Evolutionary conservation across 129 eudicot species (phyloP).

Genomic region (Oenanthe sinensis): DNA sequence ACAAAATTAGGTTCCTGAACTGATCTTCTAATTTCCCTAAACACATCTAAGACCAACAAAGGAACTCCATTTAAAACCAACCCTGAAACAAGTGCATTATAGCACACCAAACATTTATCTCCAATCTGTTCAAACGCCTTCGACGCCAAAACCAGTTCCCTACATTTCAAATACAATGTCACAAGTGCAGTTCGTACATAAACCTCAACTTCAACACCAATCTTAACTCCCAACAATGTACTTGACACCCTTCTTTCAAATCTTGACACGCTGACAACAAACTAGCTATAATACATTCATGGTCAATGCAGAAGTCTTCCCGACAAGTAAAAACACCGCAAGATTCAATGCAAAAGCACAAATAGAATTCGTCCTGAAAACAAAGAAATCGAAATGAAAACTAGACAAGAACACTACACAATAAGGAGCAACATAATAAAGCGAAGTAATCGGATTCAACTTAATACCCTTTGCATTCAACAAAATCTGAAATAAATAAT

Average conservation of each 20-base stretch:
- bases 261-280: constrained; percentile 46
- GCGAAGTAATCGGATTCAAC: constrained; percentile 56
- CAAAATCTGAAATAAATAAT: constrained; percentile 65
- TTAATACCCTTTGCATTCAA: constrained; percentile 55
- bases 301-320: constrained; percentile 74
- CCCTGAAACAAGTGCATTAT: constrained; percentile 64
- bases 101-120: constrained; percentile 42
- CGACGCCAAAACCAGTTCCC: constrained; percentile 28
- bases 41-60: constrained; percentile 28
- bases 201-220: constrained; percentile 65
- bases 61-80: constrained; percentile 42
- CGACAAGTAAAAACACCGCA: constrained; percentile 69
- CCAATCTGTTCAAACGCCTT: constrained; percentile 33
- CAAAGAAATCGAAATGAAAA: constrained; percentile 48
- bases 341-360: constrained; percentile 78
- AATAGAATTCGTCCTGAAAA: constrained; percentile 64
- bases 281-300: constrained; percentile 76
- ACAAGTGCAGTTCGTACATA: constrained; percentile 60
- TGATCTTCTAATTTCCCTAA: constrained; percentile 40
- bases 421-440: constrained; percentile 74
- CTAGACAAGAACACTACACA: constrained; percentile 55
- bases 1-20: constrained; percentile 28
- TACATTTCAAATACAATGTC: constrained; percentile 49
- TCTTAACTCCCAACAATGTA: constrained; percentile 62
- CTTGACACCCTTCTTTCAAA: constrained; percentile 33